Conservation (phyloP, 2,329 filamentous ascomycete species). For the Paradendryphiella salina region DNA sequence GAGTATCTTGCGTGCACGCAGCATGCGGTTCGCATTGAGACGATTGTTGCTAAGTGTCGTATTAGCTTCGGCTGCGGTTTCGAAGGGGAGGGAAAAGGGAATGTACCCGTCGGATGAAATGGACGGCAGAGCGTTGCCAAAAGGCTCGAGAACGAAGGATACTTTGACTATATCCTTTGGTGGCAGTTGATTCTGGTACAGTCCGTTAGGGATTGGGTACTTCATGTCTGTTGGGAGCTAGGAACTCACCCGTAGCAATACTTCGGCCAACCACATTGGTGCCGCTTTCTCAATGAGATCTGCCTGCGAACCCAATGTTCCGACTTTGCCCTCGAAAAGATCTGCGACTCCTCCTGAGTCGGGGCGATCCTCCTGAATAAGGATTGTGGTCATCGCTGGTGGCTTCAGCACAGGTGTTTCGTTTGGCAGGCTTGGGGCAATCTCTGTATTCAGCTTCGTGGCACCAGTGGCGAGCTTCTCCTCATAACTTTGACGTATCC, state of each 20-base stretch:
- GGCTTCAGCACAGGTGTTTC: conserved; percentile 78
- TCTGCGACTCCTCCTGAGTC: conserved; percentile 72
- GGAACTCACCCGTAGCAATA: conserved; percentile 67
- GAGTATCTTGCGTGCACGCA: conserved; percentile 91
- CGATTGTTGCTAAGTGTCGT: conserved; percentile 69
- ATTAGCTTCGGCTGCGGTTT: conserved; percentile 34
- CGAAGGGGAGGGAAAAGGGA: conserved; percentile 27
- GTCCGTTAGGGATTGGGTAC: background rate
- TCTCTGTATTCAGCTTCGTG: conserved; percentile 61
- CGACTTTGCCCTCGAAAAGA: conserved; percentile 87
- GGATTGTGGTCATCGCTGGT: conserved; percentile 64
- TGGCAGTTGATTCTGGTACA: conserved; percentile 70
- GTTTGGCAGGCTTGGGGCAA: conserved; percentile 69
- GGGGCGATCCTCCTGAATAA: conserved; percentile 67
- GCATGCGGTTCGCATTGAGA: conserved; percentile 94
- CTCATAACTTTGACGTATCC: conserved; percentile 73
- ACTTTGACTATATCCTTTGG: conserved; percentile 93
- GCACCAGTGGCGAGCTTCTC: conserved; percentile 61
- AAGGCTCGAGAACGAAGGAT: conserved; percentile 88
- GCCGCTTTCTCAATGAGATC: conserved; percentile 83
- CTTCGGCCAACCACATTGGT: conserved; percentile 89
- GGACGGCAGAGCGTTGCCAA: conserved; percentile 71
- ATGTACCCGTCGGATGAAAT: conserved; percentile 72
- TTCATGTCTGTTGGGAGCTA: background rate
- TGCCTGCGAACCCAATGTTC: conserved; percentile 72